These are phyloP conservation scores for Moesziomyces aphidis DNA, from an alignment of 1,284 basidiomycete genomes.

Conservation along the genomic window DNA sequence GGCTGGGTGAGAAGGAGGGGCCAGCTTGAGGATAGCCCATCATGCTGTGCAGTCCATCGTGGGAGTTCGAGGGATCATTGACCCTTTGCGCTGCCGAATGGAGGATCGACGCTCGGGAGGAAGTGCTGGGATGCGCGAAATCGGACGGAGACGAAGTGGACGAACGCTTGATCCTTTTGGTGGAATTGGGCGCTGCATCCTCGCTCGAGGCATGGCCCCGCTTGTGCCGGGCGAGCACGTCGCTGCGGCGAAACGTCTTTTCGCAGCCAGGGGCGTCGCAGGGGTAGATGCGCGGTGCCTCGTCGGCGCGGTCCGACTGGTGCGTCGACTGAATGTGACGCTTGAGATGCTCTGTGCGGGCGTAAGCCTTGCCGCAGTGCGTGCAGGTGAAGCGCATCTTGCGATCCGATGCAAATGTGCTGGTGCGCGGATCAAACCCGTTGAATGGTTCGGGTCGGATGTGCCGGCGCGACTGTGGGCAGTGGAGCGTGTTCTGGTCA, in stretches of 20 bases:
- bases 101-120: neutral
- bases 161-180: conserved; percentile 13
- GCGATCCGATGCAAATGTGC: neutral
- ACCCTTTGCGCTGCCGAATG: neutral
- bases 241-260: conserved; percentile 9
- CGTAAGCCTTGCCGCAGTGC: conserved; percentile 8
- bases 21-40: neutral
- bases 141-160: conserved; percentile 6
- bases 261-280: conserved; percentile 10
- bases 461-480: no score
- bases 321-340: conserved; percentile 12
- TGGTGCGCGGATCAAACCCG: neutral
- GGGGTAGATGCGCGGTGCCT: conserved; percentile 9
- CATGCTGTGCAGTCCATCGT: neutral
- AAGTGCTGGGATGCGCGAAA: neutral
- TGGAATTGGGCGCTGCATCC: neutral
- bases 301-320: conserved; percentile 6
- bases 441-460: no score
- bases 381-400: conserved; percentile 9
- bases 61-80: neutral
- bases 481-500: no score
- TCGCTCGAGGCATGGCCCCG: conserved; percentile 6
- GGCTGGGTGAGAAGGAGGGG: neutral
- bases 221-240: conserved; percentile 10
- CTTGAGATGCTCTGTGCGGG: conserved; percentile 14